Percentiles rank a stretch among this genome's conserved stretches.
phyloP scores from a whole-genome alignment of 352 stramenopile species.

The Globisporangium radiosum region DNA sequence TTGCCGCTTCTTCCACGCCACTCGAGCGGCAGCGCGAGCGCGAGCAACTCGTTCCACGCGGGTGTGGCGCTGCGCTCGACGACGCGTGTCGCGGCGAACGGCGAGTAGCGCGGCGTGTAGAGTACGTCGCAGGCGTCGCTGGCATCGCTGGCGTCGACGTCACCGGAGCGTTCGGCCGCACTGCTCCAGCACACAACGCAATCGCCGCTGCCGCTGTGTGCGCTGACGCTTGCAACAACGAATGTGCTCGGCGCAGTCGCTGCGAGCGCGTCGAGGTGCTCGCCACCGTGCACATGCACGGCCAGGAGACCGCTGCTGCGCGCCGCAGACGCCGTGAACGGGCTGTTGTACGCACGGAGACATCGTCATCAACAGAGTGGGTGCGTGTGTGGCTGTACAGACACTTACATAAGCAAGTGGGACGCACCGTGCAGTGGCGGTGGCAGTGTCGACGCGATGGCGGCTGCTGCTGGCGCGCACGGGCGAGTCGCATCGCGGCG shows the following conservation, averaged over 20 bases:
- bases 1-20: constrained; percentile 13
- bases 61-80: constrained; percentile 26
- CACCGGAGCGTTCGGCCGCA: not conserved
- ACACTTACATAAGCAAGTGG: not conserved
- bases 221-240: constrained; percentile 26
- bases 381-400: not conserved
- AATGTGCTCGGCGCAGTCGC: constrained; percentile 14
- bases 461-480: not conserved
- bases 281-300: constrained; percentile 49
- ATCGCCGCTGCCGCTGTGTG: constrained; percentile 1
- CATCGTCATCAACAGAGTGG: no score
- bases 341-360: constrained; percentile 13
- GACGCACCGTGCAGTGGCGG: constrained; percentile 17
- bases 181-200: constrained; percentile 7
- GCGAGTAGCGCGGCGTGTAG: constrained; percentile 47
- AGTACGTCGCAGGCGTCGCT: constrained; percentile 7
- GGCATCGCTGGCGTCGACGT: constrained; percentile 3
- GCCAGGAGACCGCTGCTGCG: constrained; percentile 33
- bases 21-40: constrained; percentile 39
- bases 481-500: constrained; percentile 28
- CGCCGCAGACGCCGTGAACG: constrained; percentile 41
- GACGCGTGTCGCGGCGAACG: constrained; percentile 61
- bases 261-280: constrained; percentile 22
- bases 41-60: constrained; percentile 66
- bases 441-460: not conserved